A percentile compares a stretch with the other conserved stretches of the same genome.
Conservation (phyloP, 192 early-diverging fungal genomes). For the Entomortierella lignicola region DNA sequence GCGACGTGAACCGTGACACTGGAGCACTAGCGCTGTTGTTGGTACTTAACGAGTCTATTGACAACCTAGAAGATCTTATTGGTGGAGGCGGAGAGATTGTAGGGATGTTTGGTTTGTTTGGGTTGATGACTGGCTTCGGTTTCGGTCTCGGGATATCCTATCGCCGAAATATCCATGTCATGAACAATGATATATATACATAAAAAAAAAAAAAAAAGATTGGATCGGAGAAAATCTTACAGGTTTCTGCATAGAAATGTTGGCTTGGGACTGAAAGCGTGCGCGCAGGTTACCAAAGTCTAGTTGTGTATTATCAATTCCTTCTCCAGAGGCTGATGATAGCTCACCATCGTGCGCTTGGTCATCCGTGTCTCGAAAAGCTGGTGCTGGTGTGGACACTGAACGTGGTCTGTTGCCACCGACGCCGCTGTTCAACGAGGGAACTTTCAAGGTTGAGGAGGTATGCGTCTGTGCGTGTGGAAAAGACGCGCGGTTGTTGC, state of each 20-base stretch:
- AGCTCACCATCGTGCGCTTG: background rate
- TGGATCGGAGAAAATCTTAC: slow-evolving; percentile 10
- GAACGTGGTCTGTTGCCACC: slow-evolving; percentile 27
- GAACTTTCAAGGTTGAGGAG: background rate
- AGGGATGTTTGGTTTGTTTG: slow-evolving; percentile 8
- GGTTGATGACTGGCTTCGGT: slow-evolving; percentile 14
- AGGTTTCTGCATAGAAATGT: slow-evolving; percentile 7
- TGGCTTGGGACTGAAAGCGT: slow-evolving; percentile 48
- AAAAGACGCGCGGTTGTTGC: slow-evolving; percentile 10
- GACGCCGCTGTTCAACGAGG: background rate
- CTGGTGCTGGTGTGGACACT: slow-evolving; percentile 33
- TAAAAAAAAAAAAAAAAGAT: background rate
- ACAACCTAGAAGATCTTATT: slow-evolving; percentile 9
- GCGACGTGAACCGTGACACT: background rate
- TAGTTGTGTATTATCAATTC: slow-evolving; percentile 36
- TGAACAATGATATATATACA: background rate
- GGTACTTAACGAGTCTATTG: slow-evolving; percentile 26
- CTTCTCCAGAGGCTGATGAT: background rate
- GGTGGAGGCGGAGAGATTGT: background rate
- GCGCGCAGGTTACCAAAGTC: slow-evolving; percentile 51
- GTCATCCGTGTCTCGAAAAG: slow-evolving; percentile 2
- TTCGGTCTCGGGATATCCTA: slow-evolving; percentile 31
- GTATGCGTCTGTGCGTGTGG: background rate
- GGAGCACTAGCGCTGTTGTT: background rate
- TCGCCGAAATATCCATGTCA: background rate